phyloP scores from a whole-genome alignment of 148 eudicot species.

The Rhododendron kiyosumense region DNA sequence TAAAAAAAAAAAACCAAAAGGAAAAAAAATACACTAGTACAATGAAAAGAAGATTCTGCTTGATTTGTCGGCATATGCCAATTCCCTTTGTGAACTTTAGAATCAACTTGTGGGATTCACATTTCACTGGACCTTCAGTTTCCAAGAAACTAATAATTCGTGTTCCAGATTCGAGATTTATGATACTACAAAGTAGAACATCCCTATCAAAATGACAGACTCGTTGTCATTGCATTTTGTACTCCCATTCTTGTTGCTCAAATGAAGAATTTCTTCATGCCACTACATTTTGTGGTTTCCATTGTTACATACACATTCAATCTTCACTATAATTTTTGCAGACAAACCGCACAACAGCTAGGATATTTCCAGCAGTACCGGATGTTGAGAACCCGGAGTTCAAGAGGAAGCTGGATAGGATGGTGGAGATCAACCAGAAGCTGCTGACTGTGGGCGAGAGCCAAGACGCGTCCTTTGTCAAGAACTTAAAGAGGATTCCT shows the following conservation, averaged over 20 bases:
- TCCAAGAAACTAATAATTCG: not conserved
- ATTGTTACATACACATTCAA: not conserved
- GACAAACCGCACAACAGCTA: slow-evolving; percentile 99
- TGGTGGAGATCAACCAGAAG: slow-evolving; percentile 74
- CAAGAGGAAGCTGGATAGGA: slow-evolving; percentile 87
- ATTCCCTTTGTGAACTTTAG: not conserved
- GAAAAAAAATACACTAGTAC: not conserved
- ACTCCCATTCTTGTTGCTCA: not conserved
- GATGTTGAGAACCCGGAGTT: slow-evolving; percentile 99
- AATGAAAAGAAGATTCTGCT: not conserved
- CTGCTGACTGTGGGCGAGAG: slow-evolving; percentile 53
- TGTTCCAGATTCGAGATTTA: not conserved
- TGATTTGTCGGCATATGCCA: not conserved
- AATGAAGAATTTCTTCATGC: not conserved
- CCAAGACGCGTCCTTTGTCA: slow-evolving; percentile 61
- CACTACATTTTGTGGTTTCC: not conserved
- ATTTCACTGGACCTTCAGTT: not conserved
- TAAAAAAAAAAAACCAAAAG: no score
- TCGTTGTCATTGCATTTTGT: not conserved
- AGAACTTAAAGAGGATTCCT: slow-evolving; percentile 92
- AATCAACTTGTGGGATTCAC: not conserved
- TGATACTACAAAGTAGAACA: not conserved
- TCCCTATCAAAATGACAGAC: not conserved
- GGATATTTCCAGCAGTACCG: slow-evolving; percentile 94
- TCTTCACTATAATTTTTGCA: slow-evolving; percentile 18